These are phyloP conservation scores for Eucalyptus erythrocorys DNA, from an alignment of 345 rosid genomes.

Conservation along the genomic window DNA sequence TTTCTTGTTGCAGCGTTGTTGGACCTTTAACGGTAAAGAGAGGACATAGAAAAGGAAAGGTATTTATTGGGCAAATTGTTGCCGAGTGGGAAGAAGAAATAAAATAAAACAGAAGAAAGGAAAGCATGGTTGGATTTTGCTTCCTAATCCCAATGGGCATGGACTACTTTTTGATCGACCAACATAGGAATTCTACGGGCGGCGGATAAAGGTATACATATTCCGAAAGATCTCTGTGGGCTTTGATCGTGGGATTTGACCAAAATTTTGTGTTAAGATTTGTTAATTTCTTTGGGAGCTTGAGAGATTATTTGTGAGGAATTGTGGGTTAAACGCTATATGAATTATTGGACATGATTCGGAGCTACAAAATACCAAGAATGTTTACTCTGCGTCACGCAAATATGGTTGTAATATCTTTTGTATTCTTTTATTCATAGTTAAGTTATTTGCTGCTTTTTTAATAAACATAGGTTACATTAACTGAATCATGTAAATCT, in stretches of 20 bases:
- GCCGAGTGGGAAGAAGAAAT: neutral
- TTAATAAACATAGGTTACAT: rapidly evolving
- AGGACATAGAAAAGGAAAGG: neutral
- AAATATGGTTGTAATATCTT: rapidly evolving
- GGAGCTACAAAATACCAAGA: neutral
- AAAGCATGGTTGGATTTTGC: neutral
- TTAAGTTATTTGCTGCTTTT: rapidly evolving
- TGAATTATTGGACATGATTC: too few relatives aligned
- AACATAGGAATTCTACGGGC: neutral
- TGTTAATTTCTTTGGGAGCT: too few relatives aligned
- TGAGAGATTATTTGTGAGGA: too few relatives aligned
- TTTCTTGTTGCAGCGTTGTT: neutral
- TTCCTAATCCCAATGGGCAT: neutral
- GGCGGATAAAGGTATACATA: neutral
- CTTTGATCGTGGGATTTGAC: neutral
- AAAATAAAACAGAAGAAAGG: neutral
- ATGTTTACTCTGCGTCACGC: too few relatives aligned
- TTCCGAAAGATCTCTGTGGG: neutral
- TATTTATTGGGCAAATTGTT: neutral
- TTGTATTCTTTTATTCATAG: too few relatives aligned
- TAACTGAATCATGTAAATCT: rapidly evolving
- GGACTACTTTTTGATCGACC: neutral
- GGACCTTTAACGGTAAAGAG: neutral
- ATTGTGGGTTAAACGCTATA: rapidly evolving
- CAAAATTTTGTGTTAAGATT: too few relatives aligned